Conservation (phyloP, 495 filamentous ascomycete species). For the Penicillium steckii region DNA sequence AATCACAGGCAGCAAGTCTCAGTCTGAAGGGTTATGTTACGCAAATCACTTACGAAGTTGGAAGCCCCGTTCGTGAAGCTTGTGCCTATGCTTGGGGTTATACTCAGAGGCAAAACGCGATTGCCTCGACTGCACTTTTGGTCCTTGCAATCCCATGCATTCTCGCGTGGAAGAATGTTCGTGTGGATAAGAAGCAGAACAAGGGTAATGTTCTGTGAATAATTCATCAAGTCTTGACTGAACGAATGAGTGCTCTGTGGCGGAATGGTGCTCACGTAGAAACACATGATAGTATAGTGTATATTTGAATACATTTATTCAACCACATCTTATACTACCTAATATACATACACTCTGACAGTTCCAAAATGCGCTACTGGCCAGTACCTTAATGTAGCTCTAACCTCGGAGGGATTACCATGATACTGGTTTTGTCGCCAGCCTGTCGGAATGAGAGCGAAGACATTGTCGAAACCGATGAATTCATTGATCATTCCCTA, state of each 20-base stretch:
- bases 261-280: no score
- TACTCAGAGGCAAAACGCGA: conserved; percentile 15
- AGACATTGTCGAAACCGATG: no score
- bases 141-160: conserved; percentile 21
- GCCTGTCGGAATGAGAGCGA: no score
- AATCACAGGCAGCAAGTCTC: conserved; percentile 4
- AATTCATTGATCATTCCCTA: no score
- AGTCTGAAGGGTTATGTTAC: neutral
- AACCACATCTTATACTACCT: no score
- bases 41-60: conserved; percentile 11
- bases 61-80: conserved; percentile 8
- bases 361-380: no score
- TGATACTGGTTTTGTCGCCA: no score
- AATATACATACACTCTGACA: no score
- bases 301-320: neutral
- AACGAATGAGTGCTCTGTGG: no score
- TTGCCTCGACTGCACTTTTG: conserved; percentile 12
- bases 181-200: conserved; percentile 21
- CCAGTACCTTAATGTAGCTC: no score
- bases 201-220: conserved; percentile 16
- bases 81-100: conserved; percentile 18
- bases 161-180: conserved; percentile 17
- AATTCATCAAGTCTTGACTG: neutral
- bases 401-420: no score
- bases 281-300: no score